These are phyloP conservation scores for Pilobolus umbonatus DNA, from an alignment of 192 early-diverging fungal genomes.

Conservation along the genomic window DNA sequence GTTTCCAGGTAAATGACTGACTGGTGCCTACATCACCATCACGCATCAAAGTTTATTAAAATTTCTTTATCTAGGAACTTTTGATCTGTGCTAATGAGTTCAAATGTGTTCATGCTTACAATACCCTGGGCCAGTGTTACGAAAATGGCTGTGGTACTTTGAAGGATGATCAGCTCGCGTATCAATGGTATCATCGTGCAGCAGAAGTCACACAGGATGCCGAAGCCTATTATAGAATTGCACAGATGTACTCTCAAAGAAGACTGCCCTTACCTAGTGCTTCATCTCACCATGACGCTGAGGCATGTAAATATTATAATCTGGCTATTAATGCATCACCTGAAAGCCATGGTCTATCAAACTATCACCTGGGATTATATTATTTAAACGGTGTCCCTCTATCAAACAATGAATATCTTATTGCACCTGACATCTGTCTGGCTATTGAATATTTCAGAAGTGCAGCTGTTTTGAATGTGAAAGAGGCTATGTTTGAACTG, in stretches of 20 bases:
- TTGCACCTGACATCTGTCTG: not conserved
- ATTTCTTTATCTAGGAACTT: slow-evolving; percentile 12
- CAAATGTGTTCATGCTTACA: slow-evolving; percentile 24
- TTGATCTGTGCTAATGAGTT: slow-evolving; percentile 27
- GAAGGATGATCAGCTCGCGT: slow-evolving; percentile 16
- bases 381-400: slow-evolving; percentile 9
- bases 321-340: slow-evolving; percentile 2
- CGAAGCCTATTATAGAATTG: slow-evolving; percentile 32
- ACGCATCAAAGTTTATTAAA: not conserved
- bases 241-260: slow-evolving; percentile 9
- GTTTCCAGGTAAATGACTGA: slow-evolving; percentile 11
- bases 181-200: slow-evolving; percentile 27
- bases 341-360: slow-evolving; percentile 4
- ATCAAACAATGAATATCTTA: not conserved
- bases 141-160: slow-evolving; percentile 27
- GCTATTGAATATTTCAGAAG: slow-evolving; percentile 13
- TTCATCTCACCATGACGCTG: not conserved
- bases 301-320: not conserved
- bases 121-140: slow-evolving; percentile 29
- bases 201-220: slow-evolving; percentile 20
- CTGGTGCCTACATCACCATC: not conserved
- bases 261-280: slow-evolving; percentile 1
- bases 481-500: slow-evolving; percentile 18
- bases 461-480: slow-evolving; percentile 1
- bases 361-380: slow-evolving; percentile 10